phyloP scores from a whole-genome alignment of 2,329 filamentous ascomycete genomes.

The Penicillium sp. region DNA sequence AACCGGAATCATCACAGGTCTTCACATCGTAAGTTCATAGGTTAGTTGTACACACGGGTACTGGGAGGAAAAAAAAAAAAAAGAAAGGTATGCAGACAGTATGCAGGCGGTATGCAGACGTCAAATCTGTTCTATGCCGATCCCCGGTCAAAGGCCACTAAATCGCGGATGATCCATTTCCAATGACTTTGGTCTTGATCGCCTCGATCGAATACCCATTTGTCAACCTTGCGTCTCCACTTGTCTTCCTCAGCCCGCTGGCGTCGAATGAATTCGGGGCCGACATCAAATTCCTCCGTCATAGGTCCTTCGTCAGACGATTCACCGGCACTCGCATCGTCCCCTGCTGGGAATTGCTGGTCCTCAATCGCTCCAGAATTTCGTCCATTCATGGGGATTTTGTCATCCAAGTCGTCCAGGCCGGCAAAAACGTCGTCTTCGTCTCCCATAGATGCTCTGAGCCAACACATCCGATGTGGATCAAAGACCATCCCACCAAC shows the following conservation, averaged over 20 bases:
- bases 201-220: slow-evolving; percentile 60
- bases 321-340: slow-evolving; percentile 38
- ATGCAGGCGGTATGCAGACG: neutral
- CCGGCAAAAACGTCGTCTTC: slow-evolving; percentile 92
- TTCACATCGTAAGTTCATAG: slow-evolving; percentile 19
- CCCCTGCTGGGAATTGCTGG: slow-evolving; percentile 21
- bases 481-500: slow-evolving; percentile 99
- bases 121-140: neutral
- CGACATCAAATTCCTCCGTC: slow-evolving; percentile 94
- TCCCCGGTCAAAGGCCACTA: slow-evolving; percentile 30
- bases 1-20: slow-evolving; percentile 12
- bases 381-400: slow-evolving; percentile 21
- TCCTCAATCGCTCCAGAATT: slow-evolving; percentile 23
- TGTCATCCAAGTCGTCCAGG: slow-evolving; percentile 82
- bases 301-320: slow-evolving; percentile 68
- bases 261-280: slow-evolving; percentile 76
- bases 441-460: slow-evolving; percentile 59
- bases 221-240: slow-evolving; percentile 79
- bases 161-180: slow-evolving; percentile 63
- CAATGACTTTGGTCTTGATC: slow-evolving; percentile 44
- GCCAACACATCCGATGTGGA: slow-evolving; percentile 93
- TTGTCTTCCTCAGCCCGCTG: slow-evolving; percentile 85
- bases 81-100: no score
- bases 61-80: neutral
- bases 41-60: neutral